Conservation (phyloP, 1,284 basidiomycete species). For the Sporisorium exsertum region DNA sequence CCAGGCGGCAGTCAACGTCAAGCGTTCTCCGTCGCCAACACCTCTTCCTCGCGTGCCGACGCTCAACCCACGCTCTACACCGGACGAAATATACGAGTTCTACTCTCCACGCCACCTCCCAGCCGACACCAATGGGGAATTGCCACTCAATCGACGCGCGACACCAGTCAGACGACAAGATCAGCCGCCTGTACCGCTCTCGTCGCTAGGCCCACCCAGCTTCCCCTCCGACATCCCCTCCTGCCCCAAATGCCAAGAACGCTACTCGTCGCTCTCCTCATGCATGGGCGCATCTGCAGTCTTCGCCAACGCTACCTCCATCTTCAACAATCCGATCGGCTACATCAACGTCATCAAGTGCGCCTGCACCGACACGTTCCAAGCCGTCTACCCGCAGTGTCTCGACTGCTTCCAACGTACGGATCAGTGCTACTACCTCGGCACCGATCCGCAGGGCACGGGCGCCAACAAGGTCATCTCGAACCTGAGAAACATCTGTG, state of each 20-base stretch:
- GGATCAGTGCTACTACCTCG: constrained; percentile 55
- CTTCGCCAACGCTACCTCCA: constrained; percentile 53
- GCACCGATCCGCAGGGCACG: constrained; percentile 59
- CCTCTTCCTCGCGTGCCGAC: constrained; percentile 25
- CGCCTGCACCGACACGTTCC: constrained; percentile 78
- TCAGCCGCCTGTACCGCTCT: constrained; percentile 44
- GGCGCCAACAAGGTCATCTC: constrained; percentile 48
- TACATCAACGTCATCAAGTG: constrained; percentile 74
- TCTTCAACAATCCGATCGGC: constrained; percentile 57
- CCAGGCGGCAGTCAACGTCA: constrained; percentile 1
- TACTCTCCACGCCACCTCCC: constrained; percentile 32
- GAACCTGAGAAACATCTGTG: constrained; percentile 59
- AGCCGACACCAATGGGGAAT: not conserved
- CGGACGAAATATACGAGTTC: constrained; percentile 50
- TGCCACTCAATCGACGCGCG: not conserved
- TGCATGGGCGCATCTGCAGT: constrained; percentile 56
- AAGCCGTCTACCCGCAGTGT: constrained; percentile 77
- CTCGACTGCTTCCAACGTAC: constrained; percentile 73
- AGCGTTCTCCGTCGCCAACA: constrained; percentile 30
- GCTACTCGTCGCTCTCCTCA: constrained; percentile 49
- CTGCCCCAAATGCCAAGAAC: constrained; percentile 55
- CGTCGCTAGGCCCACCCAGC: constrained; percentile 42
- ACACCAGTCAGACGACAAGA: constrained; percentile 33
- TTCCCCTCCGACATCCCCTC: constrained; percentile 56
- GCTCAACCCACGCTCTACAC: constrained; percentile 30